Evolutionary conservation across 306 rosid species (phyloP).

Genomic region (Comarum palustre): DNA sequence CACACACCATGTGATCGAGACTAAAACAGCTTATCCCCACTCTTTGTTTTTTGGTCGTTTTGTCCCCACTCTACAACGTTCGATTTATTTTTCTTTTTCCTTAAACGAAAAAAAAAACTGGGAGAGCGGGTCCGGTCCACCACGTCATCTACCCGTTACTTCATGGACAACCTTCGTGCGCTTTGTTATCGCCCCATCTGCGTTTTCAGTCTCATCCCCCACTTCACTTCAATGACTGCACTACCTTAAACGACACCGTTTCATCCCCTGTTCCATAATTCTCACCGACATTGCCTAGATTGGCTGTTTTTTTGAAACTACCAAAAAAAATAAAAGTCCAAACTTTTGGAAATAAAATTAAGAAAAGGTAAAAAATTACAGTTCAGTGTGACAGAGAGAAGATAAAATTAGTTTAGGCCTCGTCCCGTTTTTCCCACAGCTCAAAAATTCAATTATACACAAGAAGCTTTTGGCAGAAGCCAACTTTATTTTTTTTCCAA

Average conservation of each 20-base stretch:
- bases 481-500: constrained; percentile 15
- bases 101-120: neutral
- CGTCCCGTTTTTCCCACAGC: neutral
- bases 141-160: constrained; percentile 34
- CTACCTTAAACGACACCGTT: constrained; percentile 20
- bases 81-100: too few species aligned
- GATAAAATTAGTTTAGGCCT: neutral
- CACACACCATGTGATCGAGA: constrained; percentile 9
- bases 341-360: neutral
- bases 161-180: constrained; percentile 2
- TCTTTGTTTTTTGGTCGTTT: too few species aligned
- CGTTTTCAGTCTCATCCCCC: neutral
- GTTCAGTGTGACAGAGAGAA: neutral
- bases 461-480: constrained; percentile 28
- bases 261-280: neutral
- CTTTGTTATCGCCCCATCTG: constrained; percentile 22
- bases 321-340: neutral
- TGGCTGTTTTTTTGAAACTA: neutral
- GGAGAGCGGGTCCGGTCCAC: neutral
- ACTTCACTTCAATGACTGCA: neutral
- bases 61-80: too few species aligned
- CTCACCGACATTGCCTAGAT: constrained; percentile 7
- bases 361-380: neutral
- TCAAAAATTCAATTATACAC: neutral
- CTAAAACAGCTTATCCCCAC: constrained; percentile 28